Evolutionary conservation across 2,329 filamentous ascomycete species (phyloP).

Genomic region (Aspergillus niger): DNA sequence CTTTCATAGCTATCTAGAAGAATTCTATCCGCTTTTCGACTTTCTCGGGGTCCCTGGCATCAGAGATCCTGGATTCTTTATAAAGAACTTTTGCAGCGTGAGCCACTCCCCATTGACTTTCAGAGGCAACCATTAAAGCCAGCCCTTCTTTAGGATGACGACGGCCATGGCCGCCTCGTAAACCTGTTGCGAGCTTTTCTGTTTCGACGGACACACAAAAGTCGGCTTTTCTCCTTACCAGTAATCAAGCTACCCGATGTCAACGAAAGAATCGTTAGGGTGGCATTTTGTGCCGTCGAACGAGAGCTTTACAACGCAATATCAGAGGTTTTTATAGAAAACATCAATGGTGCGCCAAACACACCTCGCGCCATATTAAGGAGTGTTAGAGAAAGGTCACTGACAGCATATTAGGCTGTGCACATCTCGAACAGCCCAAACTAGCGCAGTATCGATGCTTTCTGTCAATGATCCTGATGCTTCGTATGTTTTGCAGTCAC

Average conservation of each 20-base stretch:
- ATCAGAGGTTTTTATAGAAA: conserved; percentile 41
- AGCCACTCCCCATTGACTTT: neutral
- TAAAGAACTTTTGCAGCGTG: conserved; percentile 29
- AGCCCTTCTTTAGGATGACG: conserved; percentile 7
- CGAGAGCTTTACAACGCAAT: conserved; percentile 58
- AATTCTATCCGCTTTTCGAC: conserved; percentile 43
- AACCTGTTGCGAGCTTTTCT: conserved; percentile 47
- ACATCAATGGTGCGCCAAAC: conserved; percentile 24
- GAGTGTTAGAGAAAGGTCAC: conserved; percentile 16
- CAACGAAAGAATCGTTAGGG: conserved; percentile 42
- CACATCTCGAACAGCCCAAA: conserved; percentile 8
- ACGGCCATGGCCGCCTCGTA: conserved; percentile 26
- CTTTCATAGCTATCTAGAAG: conserved; percentile 31
- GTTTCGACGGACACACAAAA: conserved; percentile 58
- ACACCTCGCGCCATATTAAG: neutral
- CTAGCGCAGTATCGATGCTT: conserved; percentile 41
- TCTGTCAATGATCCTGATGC: conserved; percentile 51
- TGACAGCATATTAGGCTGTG: conserved; percentile 32
- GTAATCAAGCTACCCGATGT: conserved; percentile 58
- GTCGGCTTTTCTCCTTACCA: conserved; percentile 55
- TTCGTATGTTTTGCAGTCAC: conserved; percentile 56
- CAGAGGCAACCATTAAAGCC: neutral
- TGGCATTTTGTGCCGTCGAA: conserved; percentile 57
- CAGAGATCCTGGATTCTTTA: conserved; percentile 27
- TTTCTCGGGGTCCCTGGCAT: conserved; percentile 38